Evolutionary conservation across 768 basidiomycete genomes (phyloP).

Genomic region (Auricularia sp.): DNA sequence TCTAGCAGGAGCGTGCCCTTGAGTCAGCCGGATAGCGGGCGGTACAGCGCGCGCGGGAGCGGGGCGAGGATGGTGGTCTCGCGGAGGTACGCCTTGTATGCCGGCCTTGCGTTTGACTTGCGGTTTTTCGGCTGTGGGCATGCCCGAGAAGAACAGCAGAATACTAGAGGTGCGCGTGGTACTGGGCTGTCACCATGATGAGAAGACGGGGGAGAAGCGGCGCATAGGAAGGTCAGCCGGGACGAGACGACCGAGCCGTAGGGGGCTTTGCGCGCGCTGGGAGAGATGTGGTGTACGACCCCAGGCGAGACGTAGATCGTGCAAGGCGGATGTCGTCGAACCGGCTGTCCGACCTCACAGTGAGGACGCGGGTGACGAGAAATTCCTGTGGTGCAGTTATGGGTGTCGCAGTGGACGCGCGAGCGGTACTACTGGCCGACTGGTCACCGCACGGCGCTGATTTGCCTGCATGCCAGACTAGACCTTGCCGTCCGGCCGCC

Average conservation of each 20-base stretch:
- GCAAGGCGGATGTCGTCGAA: slow-evolving; percentile 63
- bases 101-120: slow-evolving; percentile 46
- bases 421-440: no score
- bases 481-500: no score
- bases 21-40: slow-evolving; percentile 37
- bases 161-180: slow-evolving; percentile 24
- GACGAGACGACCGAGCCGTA: slow-evolving; percentile 53
- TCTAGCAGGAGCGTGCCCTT: slow-evolving; percentile 53
- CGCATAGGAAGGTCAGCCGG: slow-evolving; percentile 54
- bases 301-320: slow-evolving; percentile 49
- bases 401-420: no score
- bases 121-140: slow-evolving; percentile 64
- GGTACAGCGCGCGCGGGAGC: slow-evolving; percentile 46
- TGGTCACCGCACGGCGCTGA: no score
- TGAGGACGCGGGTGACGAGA: slow-evolving; percentile 59
- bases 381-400: slow-evolving; percentile 32
- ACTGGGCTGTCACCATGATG: neutral
- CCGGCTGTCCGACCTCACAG: slow-evolving; percentile 52
- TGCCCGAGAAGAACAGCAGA: slow-evolving; percentile 55
- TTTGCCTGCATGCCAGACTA: no score
- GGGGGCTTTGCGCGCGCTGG: slow-evolving; percentile 42
- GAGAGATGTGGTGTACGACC: slow-evolving; percentile 32
- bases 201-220: slow-evolving; percentile 1
- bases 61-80: slow-evolving; percentile 54
- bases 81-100: slow-evolving; percentile 46